A percentile compares a stretch with the other conserved stretches of the same genome.
phyloP scores from a whole-genome alignment of 2,329 filamentous ascomycete genomes.

The Alternaria solani region DNA sequence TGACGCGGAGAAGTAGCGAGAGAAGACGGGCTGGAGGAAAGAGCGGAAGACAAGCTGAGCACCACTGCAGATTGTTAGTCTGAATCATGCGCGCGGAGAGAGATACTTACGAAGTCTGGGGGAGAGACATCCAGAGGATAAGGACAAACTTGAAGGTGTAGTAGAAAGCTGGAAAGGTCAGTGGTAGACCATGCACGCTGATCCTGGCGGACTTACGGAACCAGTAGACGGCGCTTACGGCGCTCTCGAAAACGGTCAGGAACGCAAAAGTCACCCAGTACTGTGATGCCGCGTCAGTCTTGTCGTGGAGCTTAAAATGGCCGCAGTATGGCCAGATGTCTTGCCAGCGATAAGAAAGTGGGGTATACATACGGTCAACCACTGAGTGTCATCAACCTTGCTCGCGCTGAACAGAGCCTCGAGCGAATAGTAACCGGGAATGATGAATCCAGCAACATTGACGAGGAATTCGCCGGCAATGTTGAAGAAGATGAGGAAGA shows the following conservation, averaged over 20 bases:
- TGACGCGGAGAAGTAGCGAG: constrained; percentile 81
- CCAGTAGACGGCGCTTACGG: constrained; percentile 88
- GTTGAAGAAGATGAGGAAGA: constrained; percentile 93
- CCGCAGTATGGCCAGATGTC: constrained; percentile 1
- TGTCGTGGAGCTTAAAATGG: constrained; percentile 1
- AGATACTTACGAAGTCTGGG: constrained; percentile 81
- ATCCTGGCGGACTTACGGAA: constrained; percentile 63
- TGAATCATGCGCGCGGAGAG: neutral
- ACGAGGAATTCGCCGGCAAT: constrained; percentile 87
- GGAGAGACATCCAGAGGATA: constrained; percentile 96
- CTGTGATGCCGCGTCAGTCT: constrained; percentile 49
- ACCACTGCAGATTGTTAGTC: constrained; percentile 66
- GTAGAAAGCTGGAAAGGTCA: constrained; percentile 76
- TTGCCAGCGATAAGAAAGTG: constrained; percentile 5
- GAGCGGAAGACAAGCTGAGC: constrained; percentile 97
- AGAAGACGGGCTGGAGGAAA: constrained; percentile 88
- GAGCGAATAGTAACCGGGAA: constrained; percentile 86
- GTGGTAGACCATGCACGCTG: constrained; percentile 2
- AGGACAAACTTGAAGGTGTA: constrained; percentile 99
- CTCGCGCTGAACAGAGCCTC: constrained; percentile 74
- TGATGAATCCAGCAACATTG: constrained; percentile 83
- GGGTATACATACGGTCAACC: constrained; percentile 63
- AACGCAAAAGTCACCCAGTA: constrained; percentile 90
- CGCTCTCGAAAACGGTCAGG: constrained; percentile 84
- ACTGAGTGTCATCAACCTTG: constrained; percentile 84